A percentile compares a stretch with the other conserved stretches of the same genome.
phyloP scores from a whole-genome alignment of 1,284 basidiomycete species.

The Cerrena zonata region DNA sequence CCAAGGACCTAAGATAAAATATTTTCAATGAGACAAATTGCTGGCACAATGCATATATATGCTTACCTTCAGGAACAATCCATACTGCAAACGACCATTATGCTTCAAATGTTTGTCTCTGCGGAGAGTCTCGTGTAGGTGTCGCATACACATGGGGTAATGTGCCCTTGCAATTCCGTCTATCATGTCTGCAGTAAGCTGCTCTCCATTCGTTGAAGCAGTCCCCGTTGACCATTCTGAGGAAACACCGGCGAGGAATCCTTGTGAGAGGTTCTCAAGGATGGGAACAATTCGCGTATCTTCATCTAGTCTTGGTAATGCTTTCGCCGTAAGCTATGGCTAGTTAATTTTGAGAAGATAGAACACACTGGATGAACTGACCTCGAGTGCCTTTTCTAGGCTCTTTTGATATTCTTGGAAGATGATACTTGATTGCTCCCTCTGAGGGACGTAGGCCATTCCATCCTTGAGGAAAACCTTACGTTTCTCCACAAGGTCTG shows the following conservation, averaged over 20 bases:
- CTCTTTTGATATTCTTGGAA: slow-evolving; percentile 80
- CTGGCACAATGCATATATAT: background rate
- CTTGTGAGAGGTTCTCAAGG: slow-evolving; percentile 87
- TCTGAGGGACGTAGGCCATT: slow-evolving; percentile 84
- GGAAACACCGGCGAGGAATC: slow-evolving; percentile 87
- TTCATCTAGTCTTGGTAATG: slow-evolving; percentile 90
- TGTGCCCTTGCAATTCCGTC: slow-evolving; percentile 84
- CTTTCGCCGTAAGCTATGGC: slow-evolving; percentile 76
- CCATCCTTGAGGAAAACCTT: slow-evolving; percentile 77
- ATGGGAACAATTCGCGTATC: slow-evolving; percentile 90
- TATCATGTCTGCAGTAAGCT: slow-evolving; percentile 89
- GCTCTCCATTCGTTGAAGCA: slow-evolving; percentile 48
- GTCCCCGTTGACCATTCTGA: slow-evolving; percentile 69
- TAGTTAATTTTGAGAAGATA: slow-evolving; percentile 6
- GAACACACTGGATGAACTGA: slow-evolving; percentile 24
- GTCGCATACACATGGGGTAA: slow-evolving; percentile 95
- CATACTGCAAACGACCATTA: slow-evolving; percentile 87
- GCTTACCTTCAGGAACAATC: slow-evolving; percentile 86
- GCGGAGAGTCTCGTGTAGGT: slow-evolving; percentile 76
- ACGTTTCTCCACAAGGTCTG: slow-evolving; percentile 86
- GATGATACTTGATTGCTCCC: slow-evolving; percentile 82
- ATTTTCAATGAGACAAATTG: slow-evolving; percentile 3
- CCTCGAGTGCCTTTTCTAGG: slow-evolving; percentile 79
- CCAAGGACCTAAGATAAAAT: slow-evolving; percentile 69
- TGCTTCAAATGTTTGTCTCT: slow-evolving; percentile 88